Conservation (phyloP, 2,329 filamentous ascomycete species). For the Lachnellula hyalina region DNA sequence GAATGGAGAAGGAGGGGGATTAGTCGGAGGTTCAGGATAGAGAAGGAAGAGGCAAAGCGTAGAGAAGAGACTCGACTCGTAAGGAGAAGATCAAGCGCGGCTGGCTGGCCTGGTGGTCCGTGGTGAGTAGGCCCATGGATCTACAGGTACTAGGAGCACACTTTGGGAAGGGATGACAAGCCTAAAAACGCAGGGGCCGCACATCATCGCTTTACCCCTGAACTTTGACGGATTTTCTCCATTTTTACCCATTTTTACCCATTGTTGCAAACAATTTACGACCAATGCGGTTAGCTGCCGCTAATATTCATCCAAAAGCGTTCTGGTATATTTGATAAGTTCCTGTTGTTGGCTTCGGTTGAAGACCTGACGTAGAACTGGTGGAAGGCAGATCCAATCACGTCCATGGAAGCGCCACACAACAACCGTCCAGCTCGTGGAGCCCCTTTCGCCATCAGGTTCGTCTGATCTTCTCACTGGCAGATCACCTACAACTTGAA, state of each 20-base stretch:
- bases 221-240: background rate
- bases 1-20: conserved; percentile 8
- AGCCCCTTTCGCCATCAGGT: background rate
- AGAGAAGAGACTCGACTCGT: background rate
- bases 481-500: no score
- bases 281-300: background rate
- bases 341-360: no score
- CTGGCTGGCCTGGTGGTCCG: background rate
- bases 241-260: background rate
- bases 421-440: background rate
- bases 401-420: background rate
- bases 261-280: background rate
- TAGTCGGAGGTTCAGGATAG: conserved; percentile 3
- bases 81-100: background rate
- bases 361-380: no score
- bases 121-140: background rate
- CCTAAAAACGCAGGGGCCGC: conserved; percentile 7
- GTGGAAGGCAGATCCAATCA: no score
- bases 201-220: background rate
- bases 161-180: background rate
- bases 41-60: conserved; percentile 3
- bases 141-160: background rate
- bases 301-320: background rate
- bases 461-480: background rate
- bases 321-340: background rate